Percentiles rank a stretch among this genome's conserved stretches.
Evolutionary conservation across 1,284 basidiomycete genomes (phyloP).

Genomic region (Ceratobasidium sp.): DNA sequence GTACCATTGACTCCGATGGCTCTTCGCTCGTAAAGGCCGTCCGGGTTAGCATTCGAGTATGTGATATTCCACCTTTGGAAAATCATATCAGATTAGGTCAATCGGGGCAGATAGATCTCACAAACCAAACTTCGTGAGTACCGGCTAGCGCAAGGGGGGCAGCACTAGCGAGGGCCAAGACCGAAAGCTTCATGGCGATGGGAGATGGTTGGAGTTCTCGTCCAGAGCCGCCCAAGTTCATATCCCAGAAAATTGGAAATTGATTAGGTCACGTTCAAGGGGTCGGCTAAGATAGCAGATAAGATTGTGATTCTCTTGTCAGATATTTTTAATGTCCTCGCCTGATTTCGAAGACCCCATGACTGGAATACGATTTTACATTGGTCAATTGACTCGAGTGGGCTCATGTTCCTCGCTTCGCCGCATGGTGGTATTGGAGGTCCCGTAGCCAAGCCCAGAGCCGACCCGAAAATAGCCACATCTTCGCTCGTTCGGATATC

Average conservation of each 20-base stretch:
- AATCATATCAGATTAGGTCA: background rate
- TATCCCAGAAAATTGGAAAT: constrained; percentile 36
- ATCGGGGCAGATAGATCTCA: background rate
- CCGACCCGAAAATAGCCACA: constrained; percentile 23
- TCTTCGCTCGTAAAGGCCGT: constrained; percentile 76
- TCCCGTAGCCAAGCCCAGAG: background rate
- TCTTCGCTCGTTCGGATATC: constrained; percentile 42
- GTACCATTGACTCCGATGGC: constrained; percentile 90
- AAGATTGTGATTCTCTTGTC: constrained; percentile 37
- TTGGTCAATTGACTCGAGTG: constrained; percentile 1
- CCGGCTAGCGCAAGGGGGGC: constrained; percentile 37
- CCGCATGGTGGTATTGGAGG: background rate
- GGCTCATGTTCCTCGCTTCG: constrained; percentile 3
- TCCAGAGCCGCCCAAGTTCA: constrained; percentile 22
- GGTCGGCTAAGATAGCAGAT: constrained; percentile 20
- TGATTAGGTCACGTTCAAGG: constrained; percentile 14
- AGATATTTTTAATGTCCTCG: constrained; percentile 36
- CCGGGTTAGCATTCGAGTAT: constrained; percentile 78
- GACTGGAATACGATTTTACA: background rate
- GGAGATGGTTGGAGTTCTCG: constrained; percentile 28
- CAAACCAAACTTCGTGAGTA: constrained; percentile 47
- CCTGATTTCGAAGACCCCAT: constrained; percentile 24
- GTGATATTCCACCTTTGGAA: constrained; percentile 75
- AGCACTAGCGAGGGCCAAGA: constrained; percentile 17
- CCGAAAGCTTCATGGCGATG: constrained; percentile 33